Base-by-base conservation (phyloP, 148 eudicot species). In the Oxyria digyna region DNA sequence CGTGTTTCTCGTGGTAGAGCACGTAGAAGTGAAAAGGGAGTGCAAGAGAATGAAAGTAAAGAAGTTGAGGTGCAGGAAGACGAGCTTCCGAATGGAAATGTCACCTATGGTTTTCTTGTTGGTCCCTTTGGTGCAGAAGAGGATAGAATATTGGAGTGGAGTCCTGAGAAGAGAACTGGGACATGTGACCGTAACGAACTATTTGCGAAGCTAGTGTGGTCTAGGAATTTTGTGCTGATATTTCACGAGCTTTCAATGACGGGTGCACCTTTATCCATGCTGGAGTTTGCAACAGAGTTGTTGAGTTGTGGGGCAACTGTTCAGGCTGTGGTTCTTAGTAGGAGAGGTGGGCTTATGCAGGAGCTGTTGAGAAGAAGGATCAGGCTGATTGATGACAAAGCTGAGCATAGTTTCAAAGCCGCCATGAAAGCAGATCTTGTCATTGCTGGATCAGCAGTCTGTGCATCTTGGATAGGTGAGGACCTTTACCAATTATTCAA, bases 181-280 rank as follows among this genome's bases (percentile, higher is more conserved):
- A 88, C 97, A 15, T 95, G 99, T 83, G 97, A 95, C 70, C 79
- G 99, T 75, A 91, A 83, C 75, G 93, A 87, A 35, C 87, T 86
- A 37, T 95, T 95, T 84, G 89, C 96, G 33, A 85, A 91, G 49
- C 88, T 88, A 29, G 97, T 95, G 10, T 95, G 99, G 99, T 95
- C 99, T 0, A 88, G 97, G 71, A 95, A 81, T 72, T 91, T 95
- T 76, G 85, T 95, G 10, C 77, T 95, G 82, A 80, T 95, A 73
- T 83, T 95, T 54, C 97, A 95, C 69, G 99, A 95, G 85, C 82
- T 95, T 42, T 91, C 99, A 3, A 87, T 95, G 97, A 95, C 99
- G 20, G 99, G 97, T 10, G 96, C 99, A 40, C 97, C 99, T 11
- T 95, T 91, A 75, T 92, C 99, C 12, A 95, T 95, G 99, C 77